Evolutionary conservation across 345 rosid genomes (phyloP).

Genomic region (Bruguiera gymnorhiza): DNA sequence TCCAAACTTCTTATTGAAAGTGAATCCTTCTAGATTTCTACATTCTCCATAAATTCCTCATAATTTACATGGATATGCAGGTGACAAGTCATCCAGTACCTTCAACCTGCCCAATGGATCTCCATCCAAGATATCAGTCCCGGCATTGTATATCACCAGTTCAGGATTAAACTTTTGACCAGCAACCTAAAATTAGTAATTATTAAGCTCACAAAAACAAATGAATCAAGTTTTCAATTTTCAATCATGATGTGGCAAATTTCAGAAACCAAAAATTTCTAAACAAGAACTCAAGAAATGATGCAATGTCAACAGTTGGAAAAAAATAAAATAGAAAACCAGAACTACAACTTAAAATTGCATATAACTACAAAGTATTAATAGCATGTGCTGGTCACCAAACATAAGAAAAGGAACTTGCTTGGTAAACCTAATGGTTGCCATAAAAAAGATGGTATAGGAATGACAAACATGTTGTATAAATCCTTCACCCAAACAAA

Average conservation of each 20-base stretch:
- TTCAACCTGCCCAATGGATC: conserved; percentile 87
- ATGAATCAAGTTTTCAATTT: neutral
- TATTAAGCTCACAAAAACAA: neutral
- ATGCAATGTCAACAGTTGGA: too few relatives aligned
- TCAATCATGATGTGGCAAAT: neutral
- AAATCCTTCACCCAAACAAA: neutral
- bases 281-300: too few relatives aligned
- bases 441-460: too few relatives aligned
- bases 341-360: too few relatives aligned
- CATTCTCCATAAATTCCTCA: neutral
- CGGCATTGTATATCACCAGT: conserved; percentile 85
- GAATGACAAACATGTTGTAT: neutral
- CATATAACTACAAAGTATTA: too few relatives aligned
- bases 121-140: conserved; percentile 93
- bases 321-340: too few relatives aligned
- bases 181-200: conserved; percentile 56
- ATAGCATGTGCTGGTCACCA: too few relatives aligned
- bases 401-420: too few relatives aligned
- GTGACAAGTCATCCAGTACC: conserved; percentile 29
- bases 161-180: conserved; percentile 61
- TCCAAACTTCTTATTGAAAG: neutral
- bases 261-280: neutral
- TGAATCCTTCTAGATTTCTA: neutral
- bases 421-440: too few relatives aligned
- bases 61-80: neutral